Evolutionary conservation across 164 flowering plant species (phyloP).

Genomic region (Vitis amurensis): DNA sequence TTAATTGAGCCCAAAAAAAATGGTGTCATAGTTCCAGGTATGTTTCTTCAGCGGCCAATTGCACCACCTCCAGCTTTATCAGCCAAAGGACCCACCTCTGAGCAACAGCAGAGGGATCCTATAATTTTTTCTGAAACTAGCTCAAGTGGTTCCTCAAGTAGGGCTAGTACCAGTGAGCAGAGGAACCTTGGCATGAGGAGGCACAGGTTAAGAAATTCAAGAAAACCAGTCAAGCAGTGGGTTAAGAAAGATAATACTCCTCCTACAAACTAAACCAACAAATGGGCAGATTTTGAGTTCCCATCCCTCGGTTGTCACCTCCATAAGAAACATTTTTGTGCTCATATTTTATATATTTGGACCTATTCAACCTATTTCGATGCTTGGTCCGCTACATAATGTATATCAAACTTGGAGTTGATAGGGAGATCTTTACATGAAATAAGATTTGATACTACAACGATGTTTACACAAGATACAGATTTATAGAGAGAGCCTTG

Average conservation of each 20-base stretch:
- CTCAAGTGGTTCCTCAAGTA: slow-evolving; percentile 26
- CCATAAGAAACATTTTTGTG: too few species aligned
- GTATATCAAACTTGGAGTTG: too few species aligned
- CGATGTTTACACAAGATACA: too few species aligned
- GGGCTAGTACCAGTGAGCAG: slow-evolving; percentile 23
- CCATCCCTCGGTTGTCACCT: neutral
- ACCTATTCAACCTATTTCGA: too few species aligned
- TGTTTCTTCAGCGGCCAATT: slow-evolving; percentile 54
- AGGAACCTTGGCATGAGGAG: slow-evolving; percentile 32
- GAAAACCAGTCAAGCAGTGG: slow-evolving; percentile 47
- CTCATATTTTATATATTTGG: too few species aligned
- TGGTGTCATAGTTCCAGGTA: slow-evolving; percentile 60
- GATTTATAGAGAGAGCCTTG: too few species aligned
- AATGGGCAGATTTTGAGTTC: neutral
- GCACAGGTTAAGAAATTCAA: slow-evolving; percentile 28
- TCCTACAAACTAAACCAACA: neutral
- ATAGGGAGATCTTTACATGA: too few species aligned
- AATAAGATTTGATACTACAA: too few species aligned
- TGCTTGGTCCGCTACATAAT: too few species aligned
- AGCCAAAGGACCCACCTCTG: slow-evolving; percentile 11
- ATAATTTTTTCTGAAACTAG: slow-evolving; percentile 15
- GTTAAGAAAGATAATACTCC: slow-evolving; percentile 31
- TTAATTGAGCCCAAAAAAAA: slow-evolving; percentile 59
- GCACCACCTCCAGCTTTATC: slow-evolving; percentile 9
- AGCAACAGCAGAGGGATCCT: slow-evolving; percentile 22